These are phyloP conservation scores for Stephanocyclus meneghinianus DNA, from an alignment of 352 stramenopile species.

Conservation along the genomic window DNA sequence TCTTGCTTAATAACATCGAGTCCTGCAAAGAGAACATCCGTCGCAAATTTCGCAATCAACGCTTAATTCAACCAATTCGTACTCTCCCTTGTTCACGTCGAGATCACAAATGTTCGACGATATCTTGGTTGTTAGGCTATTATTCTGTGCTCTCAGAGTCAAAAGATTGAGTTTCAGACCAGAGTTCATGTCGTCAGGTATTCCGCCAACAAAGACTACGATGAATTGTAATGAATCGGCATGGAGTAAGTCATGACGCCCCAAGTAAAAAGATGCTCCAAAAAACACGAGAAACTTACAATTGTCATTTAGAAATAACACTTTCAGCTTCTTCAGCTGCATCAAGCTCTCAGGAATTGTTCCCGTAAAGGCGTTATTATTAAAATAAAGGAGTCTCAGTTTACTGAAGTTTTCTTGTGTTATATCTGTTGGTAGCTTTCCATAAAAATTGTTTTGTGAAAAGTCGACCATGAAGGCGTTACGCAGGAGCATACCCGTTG, in stretches of 20 bases:
- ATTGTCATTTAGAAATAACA: constrained; percentile 65
- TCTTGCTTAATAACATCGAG: constrained; percentile 28
- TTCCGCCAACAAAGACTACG: constrained; percentile 32
- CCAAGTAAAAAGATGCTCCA: constrained; percentile 7
- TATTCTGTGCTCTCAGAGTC: constrained; percentile 63
- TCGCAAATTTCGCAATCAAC: constrained; percentile 70
- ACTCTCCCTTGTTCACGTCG: constrained; percentile 48
- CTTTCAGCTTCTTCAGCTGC: constrained; percentile 55
- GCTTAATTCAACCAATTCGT: constrained; percentile 66
- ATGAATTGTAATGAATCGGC: constrained; percentile 1
- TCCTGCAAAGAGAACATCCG: constrained; percentile 41
- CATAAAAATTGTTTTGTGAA: constrained; percentile 50
- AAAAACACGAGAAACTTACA: constrained; percentile 26
- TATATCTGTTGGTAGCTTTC: constrained; percentile 49
- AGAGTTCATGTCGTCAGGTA: constrained; percentile 35
- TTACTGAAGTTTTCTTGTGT: constrained; percentile 44
- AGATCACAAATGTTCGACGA: constrained; percentile 57
- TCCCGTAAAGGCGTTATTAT: constrained; percentile 66
- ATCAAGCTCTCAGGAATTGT: constrained; percentile 58
- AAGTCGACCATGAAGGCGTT: constrained; percentile 56
- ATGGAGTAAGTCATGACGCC: constrained; percentile 11
- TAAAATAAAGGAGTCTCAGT: constrained; percentile 65
- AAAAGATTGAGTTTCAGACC: constrained; percentile 43
- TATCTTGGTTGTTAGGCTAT: constrained; percentile 48
- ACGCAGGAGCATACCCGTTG: constrained; percentile 28